Percentiles rank a stretch among this genome's conserved stretches.
Conservation (phyloP, 2,329 filamentous ascomycete genomes). For the Colletotrichum caudatum region DNA sequence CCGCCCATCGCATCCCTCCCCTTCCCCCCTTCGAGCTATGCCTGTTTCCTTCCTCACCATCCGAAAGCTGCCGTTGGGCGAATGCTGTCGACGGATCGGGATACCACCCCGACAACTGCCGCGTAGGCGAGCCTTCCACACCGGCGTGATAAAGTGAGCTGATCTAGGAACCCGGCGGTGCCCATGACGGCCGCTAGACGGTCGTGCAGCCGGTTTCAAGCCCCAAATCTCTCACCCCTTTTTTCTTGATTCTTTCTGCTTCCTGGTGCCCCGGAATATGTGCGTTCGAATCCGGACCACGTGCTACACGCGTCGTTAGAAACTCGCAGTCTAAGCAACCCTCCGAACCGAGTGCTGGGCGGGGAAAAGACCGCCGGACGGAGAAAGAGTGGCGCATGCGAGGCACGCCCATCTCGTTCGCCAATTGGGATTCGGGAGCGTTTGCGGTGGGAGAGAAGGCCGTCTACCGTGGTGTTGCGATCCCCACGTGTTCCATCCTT, state of each 20-base stretch:
- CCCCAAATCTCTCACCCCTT: background rate
- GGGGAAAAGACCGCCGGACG: background rate
- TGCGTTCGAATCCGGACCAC: background rate
- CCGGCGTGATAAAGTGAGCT: background rate
- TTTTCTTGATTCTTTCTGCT: background rate
- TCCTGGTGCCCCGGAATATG: background rate
- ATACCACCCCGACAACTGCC: constrained; percentile 3
- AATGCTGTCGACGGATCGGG: background rate
- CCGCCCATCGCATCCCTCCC: background rate
- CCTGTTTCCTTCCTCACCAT: background rate
- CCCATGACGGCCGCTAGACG: background rate
- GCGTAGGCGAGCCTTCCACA: background rate
- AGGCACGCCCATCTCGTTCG: background rate
- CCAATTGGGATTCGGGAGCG: too few species aligned
- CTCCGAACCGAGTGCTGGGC: background rate
- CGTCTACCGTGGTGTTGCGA: background rate
- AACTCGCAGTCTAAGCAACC: background rate
- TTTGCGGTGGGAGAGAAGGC: background rate
- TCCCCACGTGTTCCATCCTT: background rate
- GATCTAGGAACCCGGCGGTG: background rate
- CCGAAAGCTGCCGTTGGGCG: background rate
- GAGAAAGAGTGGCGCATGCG: background rate
- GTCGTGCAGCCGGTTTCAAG: background rate
- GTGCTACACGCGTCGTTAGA: background rate
- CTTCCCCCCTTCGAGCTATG: background rate